Base-by-base conservation (phyloP, 1,284 basidiomycete genomes). In the Rhodotorula sp. region DNA sequence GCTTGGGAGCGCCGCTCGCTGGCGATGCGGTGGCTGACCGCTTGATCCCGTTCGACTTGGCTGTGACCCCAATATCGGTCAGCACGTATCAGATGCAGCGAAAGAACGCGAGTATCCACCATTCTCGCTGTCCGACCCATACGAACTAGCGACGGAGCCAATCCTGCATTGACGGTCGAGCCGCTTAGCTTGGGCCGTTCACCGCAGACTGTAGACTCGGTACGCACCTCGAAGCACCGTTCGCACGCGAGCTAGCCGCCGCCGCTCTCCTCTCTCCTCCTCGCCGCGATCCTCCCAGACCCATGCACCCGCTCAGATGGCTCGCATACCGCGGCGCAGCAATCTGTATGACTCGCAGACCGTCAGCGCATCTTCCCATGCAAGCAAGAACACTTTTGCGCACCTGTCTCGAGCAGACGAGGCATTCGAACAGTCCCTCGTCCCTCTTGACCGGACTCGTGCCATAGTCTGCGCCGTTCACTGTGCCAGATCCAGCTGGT, bases 251-350 rank as follows among this genome's bases (percentile, higher is more conserved):
- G 24, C 22, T 53, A 3, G 50, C 48, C 10, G 55, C 52, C 24
- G 46, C 50, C 10, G 55, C 47, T 0, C 20, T 31, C 9, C 64
- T 30, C 1, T n/a, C 57, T 6, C n/a, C 64, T 34, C 50, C 52
- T 34, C 57, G 64, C 18, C 64, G 44, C 51, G 57, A 65, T 8
- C 64, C 64, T 9, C 26, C 10, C 37, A 64, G 37, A 0, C 63
- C 64, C 64, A 65, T 65, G 52, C 64, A 72, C 2, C 71, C 68
- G 48, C 65, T 67, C 62, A 72, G 26, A 30, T 72, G 71, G 48
- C 63, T 65, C 20, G 71, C 71, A 22, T 72, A 72, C 20, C 71
- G 51, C 26, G 71, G 56, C 11, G 68, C 71, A 1, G 68, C 71
- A 22, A 72, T 70, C 71, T 72, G 58, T 9, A 30, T 4, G 10